A percentile compares a stretch with the other conserved stretches of the same genome.
phyloP scores from a whole-genome alignment of 208 protist genomes.

The Naegleria fowleri region DNA sequence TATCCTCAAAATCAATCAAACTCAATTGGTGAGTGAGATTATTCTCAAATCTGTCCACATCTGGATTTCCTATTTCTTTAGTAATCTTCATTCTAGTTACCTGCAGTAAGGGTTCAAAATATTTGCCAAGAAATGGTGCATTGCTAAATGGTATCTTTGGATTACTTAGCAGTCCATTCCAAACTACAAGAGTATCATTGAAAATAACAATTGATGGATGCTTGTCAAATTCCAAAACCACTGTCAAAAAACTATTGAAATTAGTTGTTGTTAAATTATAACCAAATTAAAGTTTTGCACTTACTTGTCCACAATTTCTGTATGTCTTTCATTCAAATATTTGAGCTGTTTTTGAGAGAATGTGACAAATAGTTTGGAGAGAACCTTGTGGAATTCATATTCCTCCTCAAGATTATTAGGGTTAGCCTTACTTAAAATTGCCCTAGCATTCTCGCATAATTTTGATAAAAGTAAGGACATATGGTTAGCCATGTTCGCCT shows the following conservation, averaged over 20 bases:
- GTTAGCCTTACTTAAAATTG: not conserved
- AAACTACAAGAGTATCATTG: not conserved
- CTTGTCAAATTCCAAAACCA: not conserved
- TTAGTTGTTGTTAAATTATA: not conserved
- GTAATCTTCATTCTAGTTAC: not conserved
- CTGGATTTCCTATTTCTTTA: slow-evolving; percentile 18
- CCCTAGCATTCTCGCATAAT: not conserved
- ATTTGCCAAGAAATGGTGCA: slow-evolving; percentile 1
- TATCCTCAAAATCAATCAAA: not conserved
- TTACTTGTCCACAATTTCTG: not conserved
- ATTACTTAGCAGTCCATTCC: not conserved
- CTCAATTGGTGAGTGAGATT: not conserved
- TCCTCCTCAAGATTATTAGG: not conserved
- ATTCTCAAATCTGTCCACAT: not conserved
- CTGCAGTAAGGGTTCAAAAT: not conserved
- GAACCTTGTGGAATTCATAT: not conserved
- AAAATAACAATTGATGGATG: not conserved
- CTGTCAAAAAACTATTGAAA: not conserved
- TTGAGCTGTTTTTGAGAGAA: not conserved
- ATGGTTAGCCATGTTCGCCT: not conserved
- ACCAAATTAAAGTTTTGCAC: not conserved
- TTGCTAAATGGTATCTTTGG: not conserved
- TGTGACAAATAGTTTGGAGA: not conserved
- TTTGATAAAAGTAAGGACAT: not conserved
- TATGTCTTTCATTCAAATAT: not conserved